phyloP scores from a whole-genome alignment of 148 eudicot genomes.

The Rhododendron ferrugineum region DNA sequence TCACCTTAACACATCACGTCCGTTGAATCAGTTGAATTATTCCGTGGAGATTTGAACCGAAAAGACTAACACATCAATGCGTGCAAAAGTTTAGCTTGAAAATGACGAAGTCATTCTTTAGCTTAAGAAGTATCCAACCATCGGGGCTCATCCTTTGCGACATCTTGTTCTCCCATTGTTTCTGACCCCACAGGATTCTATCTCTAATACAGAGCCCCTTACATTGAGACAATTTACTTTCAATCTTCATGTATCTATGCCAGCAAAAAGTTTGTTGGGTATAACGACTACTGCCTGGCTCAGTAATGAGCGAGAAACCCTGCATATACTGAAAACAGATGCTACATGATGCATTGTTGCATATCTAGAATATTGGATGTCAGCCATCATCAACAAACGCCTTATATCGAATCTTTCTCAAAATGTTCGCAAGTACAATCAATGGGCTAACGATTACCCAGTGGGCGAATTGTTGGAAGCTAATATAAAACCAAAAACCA shows the following conservation, averaged over 20 bases:
- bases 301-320: neutral
- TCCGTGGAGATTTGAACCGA: neutral
- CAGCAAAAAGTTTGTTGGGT: neutral
- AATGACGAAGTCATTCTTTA: no score
- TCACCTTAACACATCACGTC: neutral
- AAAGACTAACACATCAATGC: no score
- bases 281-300: neutral
- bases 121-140: no score
- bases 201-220: no score
- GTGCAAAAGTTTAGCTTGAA: no score
- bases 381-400: neutral
- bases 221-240: conserved; percentile 14
- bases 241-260: neutral
- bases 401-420: neutral
- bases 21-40: neutral
- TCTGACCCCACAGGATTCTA: no score
- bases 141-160: no score
- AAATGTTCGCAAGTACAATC: neutral
- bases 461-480: neutral
- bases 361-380: neutral
- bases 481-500: neutral
- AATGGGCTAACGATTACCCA: neutral
- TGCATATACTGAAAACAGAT: neutral
- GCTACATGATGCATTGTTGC: neutral
- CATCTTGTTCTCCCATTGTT: no score